Evolutionary conservation across 1,139 yeast species (phyloP).

Genomic region (Taphrina confusa): DNA sequence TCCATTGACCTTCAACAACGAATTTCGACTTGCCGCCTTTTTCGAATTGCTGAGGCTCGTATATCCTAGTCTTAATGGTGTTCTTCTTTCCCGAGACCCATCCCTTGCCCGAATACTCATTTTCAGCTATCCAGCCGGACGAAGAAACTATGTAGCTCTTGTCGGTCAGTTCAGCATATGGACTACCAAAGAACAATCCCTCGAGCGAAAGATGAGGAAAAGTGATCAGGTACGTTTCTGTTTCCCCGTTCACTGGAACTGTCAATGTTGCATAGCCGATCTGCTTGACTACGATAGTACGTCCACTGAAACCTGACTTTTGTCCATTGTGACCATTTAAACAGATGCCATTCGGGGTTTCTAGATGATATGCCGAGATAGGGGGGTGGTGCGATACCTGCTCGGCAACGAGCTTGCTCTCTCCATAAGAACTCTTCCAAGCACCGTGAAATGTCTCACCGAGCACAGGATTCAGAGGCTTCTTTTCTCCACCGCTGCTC

Average conservation of each 20-base stretch:
- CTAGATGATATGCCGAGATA: conserved; percentile 77
- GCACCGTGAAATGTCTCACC: conserved; percentile 89
- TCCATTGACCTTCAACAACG: conserved; percentile 90
- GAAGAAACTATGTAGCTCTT: conserved; percentile 67
- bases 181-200: conserved; percentile 85
- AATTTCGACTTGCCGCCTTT: conserved; percentile 58
- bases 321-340: conserved; percentile 89
- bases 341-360: conserved; percentile 66
- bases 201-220: conserved; percentile 95
- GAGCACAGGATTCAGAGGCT: conserved; percentile 89
- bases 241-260: conserved; percentile 50
- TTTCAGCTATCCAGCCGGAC: conserved; percentile 68
- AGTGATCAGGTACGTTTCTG: conserved; percentile 77
- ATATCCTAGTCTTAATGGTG: conserved; percentile 81
- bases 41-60: conserved; percentile 49
- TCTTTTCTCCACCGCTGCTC: conserved; percentile 75
- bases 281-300: conserved; percentile 80
- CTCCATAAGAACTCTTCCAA: conserved; percentile 69
- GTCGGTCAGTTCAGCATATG: conserved; percentile 58
- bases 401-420: conserved; percentile 65
- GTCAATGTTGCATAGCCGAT: conserved; percentile 82
- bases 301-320: conserved; percentile 77
- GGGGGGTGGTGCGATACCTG: conserved; percentile 99
- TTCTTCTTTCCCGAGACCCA: conserved; percentile 96
- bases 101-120: conserved; percentile 90